Evolutionary conservation across 306 rosid species (phyloP), one percentile per base, ranked within the genome.

Genomic region (Rosa rugosa): DNA sequence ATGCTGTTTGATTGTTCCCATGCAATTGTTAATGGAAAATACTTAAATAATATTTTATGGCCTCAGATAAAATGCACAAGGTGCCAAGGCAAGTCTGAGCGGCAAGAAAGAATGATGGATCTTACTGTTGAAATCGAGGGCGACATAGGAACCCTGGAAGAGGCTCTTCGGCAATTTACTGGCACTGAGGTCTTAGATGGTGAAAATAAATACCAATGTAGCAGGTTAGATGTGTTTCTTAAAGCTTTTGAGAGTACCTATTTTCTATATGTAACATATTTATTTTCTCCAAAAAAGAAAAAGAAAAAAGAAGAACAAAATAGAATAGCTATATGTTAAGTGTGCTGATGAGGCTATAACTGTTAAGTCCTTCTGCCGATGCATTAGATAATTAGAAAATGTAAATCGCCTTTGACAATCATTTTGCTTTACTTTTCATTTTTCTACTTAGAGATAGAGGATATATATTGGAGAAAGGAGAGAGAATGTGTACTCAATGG

Each of bases 31-130:
- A 20, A 31, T 80, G 25, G 76, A 60, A 69, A 63, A 17, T 79
- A 75, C 75, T 38, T 66, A 50, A 31, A 31, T 73, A 78, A 69
- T 25, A 78, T 83, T n/a, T 57, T 75, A 50, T 71, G 64, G 56
- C 84, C 75, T 68, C 93, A 95, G 98, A 95, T 95, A 80, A 90
- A 93, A 82, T 95, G 98, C 86, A 84, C 89, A 77, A 95, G 86
- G 87, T 95, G 99, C 88, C 87, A 88, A 62, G 91, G 91, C 72
- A 95, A 90, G 90, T 95, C 99, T 49, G 98, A 93, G 90, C 88
- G 91, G 81, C 98, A 89, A 49, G 99, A 95, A 86, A 89, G 93
- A 81, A 95, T 95, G 91, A 93, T 94, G 99, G 99, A 94, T 86
- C 88, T 94, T 42, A 87, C 97, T 20, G 97, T 94, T 80, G 97